Evolutionary conservation across 2,329 filamentous ascomycete species (phyloP), one percentile per base, ranked within the genome.

Genomic region (Trichoderma koningiopsis): DNA sequence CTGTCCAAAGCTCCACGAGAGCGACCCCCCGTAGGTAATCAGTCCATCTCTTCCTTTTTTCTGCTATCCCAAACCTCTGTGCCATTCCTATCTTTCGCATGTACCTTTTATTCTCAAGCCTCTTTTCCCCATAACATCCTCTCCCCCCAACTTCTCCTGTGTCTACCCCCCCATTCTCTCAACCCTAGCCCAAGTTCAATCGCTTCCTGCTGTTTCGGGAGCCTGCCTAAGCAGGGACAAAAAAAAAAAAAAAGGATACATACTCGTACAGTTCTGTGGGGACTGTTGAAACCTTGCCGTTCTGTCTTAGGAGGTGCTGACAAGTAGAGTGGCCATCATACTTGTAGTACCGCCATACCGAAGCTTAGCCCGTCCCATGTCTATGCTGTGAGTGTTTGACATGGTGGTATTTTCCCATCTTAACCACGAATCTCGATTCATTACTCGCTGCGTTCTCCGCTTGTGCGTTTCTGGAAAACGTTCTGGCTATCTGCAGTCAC

Each of bases 11-110:
- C 49, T 37, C 31, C 33, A 33, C 55, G n/a, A 57, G 27, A 31
- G 37, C 31, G 37, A 58, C 58, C 65, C 43, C 33, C 33, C 11
- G 33, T 35, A 35, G 33, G 61, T 55, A 55, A 35, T 56, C 56
- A 52, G 63, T 70, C 57, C 57, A 37, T 68, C 68, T 49, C 33
- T 33, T 70, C 60, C 43, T 49, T 22, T 52, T 47, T 60, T 56
- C 53, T 56, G 49, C 35, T 58, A 66, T 66, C 47, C 47, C 29
- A 43, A 58, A 64, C 61, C 37, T 56, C 64, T 57, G 57, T 70
- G 64, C 55, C 57, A 58, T 65, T 70, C 47, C 40, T 61, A 59
- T 67, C 64, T 67, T 68, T 68, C 37, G 68, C 58, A 68, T 68
- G 63, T 58, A 66, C 53, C 29, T 66, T 66, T 58, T 37, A 37